phyloP scores from a whole-genome alignment of 305 asterid species.

The Fraxinus sp. region DNA sequence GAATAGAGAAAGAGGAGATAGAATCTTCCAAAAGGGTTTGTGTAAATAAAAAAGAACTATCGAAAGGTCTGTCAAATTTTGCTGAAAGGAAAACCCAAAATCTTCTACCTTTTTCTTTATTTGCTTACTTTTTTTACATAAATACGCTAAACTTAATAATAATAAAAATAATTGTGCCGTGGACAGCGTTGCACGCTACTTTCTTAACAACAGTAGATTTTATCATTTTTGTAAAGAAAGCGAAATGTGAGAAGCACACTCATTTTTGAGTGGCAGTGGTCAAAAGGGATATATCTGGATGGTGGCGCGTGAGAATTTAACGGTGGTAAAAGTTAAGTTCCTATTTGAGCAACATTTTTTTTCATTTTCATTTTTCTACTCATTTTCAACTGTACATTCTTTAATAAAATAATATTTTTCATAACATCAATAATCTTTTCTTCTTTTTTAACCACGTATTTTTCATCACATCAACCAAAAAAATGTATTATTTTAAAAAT shows the following conservation, averaged over 20 bases:
- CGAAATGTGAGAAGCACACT: neutral
- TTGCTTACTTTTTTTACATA: neutral
- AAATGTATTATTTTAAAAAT: too few species aligned
- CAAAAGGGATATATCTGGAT: neutral
- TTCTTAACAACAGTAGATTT: neutral
- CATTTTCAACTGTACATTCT: too few species aligned
- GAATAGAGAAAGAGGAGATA: neutral
- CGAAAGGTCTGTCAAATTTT: neutral
- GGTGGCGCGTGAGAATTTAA: neutral
- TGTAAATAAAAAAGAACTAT: neutral
- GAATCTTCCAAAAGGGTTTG: constrained; percentile 36
- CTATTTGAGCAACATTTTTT: too few species aligned
- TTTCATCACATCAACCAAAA: too few species aligned
- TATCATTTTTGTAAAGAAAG: neutral
- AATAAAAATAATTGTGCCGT: neutral
- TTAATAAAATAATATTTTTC: too few species aligned
- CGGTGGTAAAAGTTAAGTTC: too few species aligned
- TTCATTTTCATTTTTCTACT: too few species aligned
- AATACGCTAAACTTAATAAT: neutral
- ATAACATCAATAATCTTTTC: too few species aligned
- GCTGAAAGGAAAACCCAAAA: constrained; percentile 18
- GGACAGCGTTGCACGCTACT: neutral
- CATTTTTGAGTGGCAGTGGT: neutral
- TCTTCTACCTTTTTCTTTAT: neutral
- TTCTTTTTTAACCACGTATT: too few species aligned